Base-by-base conservation (phyloP, 2,329 filamentous ascomycete species). In the Pseudogymnoascus sp. region DNA sequence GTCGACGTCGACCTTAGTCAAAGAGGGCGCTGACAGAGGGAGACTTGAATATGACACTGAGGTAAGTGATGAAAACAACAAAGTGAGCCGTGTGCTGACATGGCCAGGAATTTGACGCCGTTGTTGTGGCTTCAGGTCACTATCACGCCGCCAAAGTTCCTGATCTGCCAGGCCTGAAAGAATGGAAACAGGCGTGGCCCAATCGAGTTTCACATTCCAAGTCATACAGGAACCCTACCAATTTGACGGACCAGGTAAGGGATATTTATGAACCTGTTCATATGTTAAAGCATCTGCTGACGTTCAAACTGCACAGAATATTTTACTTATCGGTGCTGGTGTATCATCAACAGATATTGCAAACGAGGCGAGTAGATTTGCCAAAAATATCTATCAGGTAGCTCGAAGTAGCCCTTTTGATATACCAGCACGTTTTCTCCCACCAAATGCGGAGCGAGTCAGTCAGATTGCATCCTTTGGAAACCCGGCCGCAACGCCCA, bases 71-170 rank as follows among this genome's bases (percentile, higher is more conserved):
- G 12, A n/a, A 38, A 1, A 26, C 53, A 14, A 16, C n/a, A 62
- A 11, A 12, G 5, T 12, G 6, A 38, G 40, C 16, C 11, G 28
- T 35, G 1, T 7, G 12, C 16, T 56, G 46, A 46, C n/a, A 26
- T 41, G 3, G n/a, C 38, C n/a, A 73, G 74, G 63, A 70, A 0
- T 83, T 95, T 66, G 87, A 90, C 70, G 84, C 84, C 0, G 78
- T 90, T 1, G 81, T 89, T 1, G 82, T 88, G 2, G 85, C 87
- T 0, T 85, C 80, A 28, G 88, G 88, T 0, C 88, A 90, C 72
- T 90, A 89, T 68, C 82, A 83, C 66, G 78, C 86, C 0, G 85
- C 86, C 0, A 82, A 81, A 63, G 75, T 90, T 1, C 88, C 88
- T 0, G 77, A 82, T 41, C 81, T 88, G 2, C 73, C 78, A 0